phyloP scores from a whole-genome alignment of 768 basidiomycete genomes.

The Baorangia bicolor region DNA sequence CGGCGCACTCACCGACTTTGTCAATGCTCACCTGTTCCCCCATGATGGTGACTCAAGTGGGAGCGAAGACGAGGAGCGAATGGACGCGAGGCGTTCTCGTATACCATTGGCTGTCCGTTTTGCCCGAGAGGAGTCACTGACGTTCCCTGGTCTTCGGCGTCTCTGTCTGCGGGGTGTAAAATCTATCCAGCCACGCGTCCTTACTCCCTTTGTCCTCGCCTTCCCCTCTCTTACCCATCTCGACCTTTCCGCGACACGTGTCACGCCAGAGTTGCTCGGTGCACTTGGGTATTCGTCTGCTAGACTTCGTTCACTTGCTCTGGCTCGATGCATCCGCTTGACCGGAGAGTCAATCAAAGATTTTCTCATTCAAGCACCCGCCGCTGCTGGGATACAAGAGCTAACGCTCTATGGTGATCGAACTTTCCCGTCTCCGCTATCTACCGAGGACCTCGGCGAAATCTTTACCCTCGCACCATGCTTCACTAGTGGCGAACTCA shows the following conservation, averaged over 20 bases:
- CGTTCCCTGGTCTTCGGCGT: constrained; percentile 70
- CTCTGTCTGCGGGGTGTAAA: constrained; percentile 82
- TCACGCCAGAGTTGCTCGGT: constrained; percentile 70
- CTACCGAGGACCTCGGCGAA: constrained; percentile 58
- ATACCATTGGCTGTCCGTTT: constrained; percentile 33
- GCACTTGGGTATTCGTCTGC: constrained; percentile 66
- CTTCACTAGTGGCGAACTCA: constrained; percentile 69
- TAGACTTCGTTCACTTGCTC: constrained; percentile 72
- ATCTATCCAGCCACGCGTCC: constrained; percentile 65
- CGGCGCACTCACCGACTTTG: constrained; percentile 81
- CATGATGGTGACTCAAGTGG: constrained; percentile 43
- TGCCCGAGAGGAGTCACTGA: constrained; percentile 48
- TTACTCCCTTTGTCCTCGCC: constrained; percentile 72
- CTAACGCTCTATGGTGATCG: constrained; percentile 88
- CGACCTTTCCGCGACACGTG: constrained; percentile 88
- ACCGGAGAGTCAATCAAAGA: constrained; percentile 74
- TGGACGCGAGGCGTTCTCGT: constrained; percentile 35
- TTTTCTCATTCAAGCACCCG: constrained; percentile 69
- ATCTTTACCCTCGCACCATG: constrained; percentile 77
- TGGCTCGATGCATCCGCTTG: constrained; percentile 84
- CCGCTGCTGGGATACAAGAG: constrained; percentile 62
- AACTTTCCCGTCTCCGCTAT: constrained; percentile 76
- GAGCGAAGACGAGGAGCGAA: constrained; percentile 39
- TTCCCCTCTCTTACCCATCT: constrained; percentile 88
- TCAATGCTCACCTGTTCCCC: constrained; percentile 56